phyloP scores from a whole-genome alignment of 768 basidiomycete genomes.

The Sarcomyxa edulis region DNA sequence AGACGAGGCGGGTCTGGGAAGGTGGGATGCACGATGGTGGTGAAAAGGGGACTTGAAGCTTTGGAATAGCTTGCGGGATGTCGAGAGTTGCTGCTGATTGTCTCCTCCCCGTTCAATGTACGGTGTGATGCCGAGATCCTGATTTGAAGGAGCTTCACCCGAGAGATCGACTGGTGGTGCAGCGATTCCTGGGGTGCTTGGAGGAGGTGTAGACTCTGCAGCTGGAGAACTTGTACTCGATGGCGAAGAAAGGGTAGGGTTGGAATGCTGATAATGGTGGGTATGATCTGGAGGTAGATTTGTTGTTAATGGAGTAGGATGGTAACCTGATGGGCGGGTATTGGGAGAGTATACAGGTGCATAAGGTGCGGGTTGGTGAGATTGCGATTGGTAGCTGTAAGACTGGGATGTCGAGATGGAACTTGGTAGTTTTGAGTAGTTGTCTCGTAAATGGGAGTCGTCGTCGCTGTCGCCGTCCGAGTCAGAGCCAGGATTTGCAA shows the following conservation, averaged over 20 bases:
- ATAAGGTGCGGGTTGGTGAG: not conserved
- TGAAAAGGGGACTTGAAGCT: conserved; percentile 28
- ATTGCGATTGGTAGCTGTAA: conserved; percentile 1
- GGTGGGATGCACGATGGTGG: not conserved
- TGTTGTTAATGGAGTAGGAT: conserved; percentile 23
- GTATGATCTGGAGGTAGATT: conserved; percentile 24
- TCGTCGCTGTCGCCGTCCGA: conserved; percentile 27
- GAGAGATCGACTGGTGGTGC: conserved; percentile 33
- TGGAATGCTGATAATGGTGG: conserved; percentile 33
- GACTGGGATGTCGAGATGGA: conserved; percentile 8
- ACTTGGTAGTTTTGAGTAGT: conserved; percentile 7
- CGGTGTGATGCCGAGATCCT: conserved; percentile 18
- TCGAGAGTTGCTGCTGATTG: conserved; percentile 12
- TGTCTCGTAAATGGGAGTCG: conserved; percentile 9
- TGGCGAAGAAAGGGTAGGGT: conserved; percentile 64
- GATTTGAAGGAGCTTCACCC: conserved; percentile 29
- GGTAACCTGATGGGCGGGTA: not conserved
- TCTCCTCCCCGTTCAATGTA: conserved; percentile 10
- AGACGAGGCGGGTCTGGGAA: not conserved
- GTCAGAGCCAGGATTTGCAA: conserved; percentile 58
- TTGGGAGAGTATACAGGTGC: conserved; percentile 10
- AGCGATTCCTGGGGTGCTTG: conserved; percentile 54
- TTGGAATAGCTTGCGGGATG: conserved; percentile 9
- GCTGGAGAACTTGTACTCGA: conserved; percentile 62
- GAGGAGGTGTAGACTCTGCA: conserved; percentile 63